Evolutionary conservation across 73 alveolate genomes (phyloP), one percentile per base, ranked within the genome.

Genomic region (Effrenium voratum): DNA sequence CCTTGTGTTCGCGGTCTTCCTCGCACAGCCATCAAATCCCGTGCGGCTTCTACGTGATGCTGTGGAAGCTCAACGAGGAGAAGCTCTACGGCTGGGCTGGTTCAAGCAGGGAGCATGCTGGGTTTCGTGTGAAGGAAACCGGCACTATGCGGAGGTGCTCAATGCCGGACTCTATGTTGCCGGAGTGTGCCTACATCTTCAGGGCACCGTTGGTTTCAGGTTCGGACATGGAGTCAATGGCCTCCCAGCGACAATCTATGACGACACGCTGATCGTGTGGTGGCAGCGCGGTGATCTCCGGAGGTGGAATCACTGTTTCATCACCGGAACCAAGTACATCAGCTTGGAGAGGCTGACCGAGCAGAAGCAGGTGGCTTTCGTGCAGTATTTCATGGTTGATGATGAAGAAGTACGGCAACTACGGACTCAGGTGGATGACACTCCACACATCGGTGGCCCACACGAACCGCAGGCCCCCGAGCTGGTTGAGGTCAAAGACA

Each of bases 181-280:
- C 32, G 32, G 77, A 12, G 47, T 75, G 10, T 59, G 76, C 41
- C 76, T 82, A 0, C 66, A 82, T 82, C 76, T 82, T 32, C 41
- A n/a, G 30, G 93, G 93, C 0, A 36, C 50, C 1, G 66, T 85
- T 1, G 50, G 60, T 5, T 85, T 57, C 38, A 6, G 94, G 0
- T 46, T 6, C 15, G 94, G 93, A 1, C 3, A 38, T 5, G 73
- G 30, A 3, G 36, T 6, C 44, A 24, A 12, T 13, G 38, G 26
- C 2, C 73, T 59, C 0, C 50, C 91, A 0, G 91, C 77, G 1
- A 50, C 50, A 8, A 41, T 52, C 0, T 82, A 40, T 16, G 93
- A 82, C 34, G 93, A 82, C 41, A 30, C 93, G 0, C 38, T 82
- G 57, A 34, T 86, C 30, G 6, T 86, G 47, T 86, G 94, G 94